A percentile compares a stretch with the other conserved stretches of the same genome.
phyloP scores from a whole-genome alignment of 2,329 filamentous ascomycete species.

The Amauroascus verrucosus region DNA sequence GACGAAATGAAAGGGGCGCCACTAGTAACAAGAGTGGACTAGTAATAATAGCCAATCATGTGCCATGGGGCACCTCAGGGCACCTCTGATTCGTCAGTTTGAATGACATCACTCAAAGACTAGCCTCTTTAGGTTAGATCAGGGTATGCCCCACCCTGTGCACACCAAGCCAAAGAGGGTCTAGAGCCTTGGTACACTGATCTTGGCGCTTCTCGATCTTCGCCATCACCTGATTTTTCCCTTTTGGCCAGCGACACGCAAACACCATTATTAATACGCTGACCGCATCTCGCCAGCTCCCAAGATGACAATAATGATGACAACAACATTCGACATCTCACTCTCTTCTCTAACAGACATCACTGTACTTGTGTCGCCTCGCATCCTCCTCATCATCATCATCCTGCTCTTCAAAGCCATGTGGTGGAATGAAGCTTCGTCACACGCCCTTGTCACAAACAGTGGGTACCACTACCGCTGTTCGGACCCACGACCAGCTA shows the following conservation, averaged over 20 bases:
- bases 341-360: not conserved
- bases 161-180: not conserved
- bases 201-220: too few species aligned
- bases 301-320: too few species aligned
- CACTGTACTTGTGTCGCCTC: too few species aligned
- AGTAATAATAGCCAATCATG: not conserved
- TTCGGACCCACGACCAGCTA: not conserved
- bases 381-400: too few species aligned
- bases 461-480: not conserved
- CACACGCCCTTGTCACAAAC: slow-evolving; percentile 1
- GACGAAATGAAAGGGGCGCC: not conserved
- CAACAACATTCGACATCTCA: not conserved
- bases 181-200: not conserved
- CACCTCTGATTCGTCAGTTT: not conserved
- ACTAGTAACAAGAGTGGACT: not conserved
- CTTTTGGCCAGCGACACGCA: too few species aligned
- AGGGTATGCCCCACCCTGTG: not conserved
- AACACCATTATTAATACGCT: too few species aligned
- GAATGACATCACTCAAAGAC: not conserved
- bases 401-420: not conserved
- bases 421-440: slow-evolving; percentile 8
- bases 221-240: too few species aligned
- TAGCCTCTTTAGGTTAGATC: not conserved
- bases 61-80: not conserved
- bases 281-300: too few species aligned